Evolutionary conservation across 139 green algal genomes (phyloP).

Genomic region (Choricystis sp.): DNA sequence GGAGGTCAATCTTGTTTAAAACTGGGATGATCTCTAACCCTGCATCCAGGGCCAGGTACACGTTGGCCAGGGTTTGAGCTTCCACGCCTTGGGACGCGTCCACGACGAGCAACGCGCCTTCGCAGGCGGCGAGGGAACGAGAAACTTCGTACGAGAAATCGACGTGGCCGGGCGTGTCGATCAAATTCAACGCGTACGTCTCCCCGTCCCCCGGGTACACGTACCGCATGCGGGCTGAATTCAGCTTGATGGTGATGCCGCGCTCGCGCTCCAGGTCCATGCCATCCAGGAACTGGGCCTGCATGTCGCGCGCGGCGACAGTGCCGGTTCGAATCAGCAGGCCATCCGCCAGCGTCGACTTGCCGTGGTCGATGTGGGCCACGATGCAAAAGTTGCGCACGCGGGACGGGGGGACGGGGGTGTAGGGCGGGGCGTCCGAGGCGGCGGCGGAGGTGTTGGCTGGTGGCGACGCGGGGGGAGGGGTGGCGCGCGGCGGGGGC

Average conservation of each 20-base stretch:
- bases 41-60: conserved; percentile 93
- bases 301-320: conserved; percentile 60
- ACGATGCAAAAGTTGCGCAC: conserved; percentile 76
- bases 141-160: conserved; percentile 83
- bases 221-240: conserved; percentile 88
- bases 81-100: conserved; percentile 93
- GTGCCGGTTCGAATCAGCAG: conserved; percentile 71
- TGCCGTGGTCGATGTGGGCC: conserved; percentile 71
- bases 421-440: neutral
- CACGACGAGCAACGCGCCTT: conserved; percentile 93
- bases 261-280: conserved; percentile 71
- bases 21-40: conserved; percentile 91
- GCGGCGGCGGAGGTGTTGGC: neutral
- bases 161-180: conserved; percentile 81
- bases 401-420: conserved; percentile 1
- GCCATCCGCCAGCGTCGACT: conserved; percentile 60
- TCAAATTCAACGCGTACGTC: conserved; percentile 71
- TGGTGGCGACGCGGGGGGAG: neutral
- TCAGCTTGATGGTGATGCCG: conserved; percentile 89
- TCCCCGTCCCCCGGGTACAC: conserved; percentile 24
- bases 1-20: conserved; percentile 98
- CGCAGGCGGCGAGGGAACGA: conserved; percentile 82
- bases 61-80: conserved; percentile 95
- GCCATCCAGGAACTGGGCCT: conserved; percentile 82
- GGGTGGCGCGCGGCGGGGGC: too few relatives aligned